A percentile compares a stretch with the other conserved stretches of the same genome.
Evolutionary conservation across 805 yeast genomes (phyloP).

Genomic region (Metschnikowia rubicola): DNA sequence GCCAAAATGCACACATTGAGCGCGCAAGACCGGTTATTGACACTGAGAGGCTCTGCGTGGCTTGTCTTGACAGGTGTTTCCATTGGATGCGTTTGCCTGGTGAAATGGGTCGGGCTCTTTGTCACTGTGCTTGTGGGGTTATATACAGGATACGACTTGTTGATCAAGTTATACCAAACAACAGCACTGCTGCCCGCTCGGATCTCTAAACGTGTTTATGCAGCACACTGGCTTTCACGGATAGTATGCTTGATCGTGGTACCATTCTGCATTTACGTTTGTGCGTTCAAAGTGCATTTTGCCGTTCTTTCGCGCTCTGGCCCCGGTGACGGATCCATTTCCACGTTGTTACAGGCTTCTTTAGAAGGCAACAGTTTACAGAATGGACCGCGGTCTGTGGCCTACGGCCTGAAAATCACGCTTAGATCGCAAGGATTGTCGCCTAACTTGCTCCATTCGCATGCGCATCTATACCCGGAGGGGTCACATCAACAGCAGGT

Average conservation of each 20-base stretch:
- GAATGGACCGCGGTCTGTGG: constrained; percentile 64
- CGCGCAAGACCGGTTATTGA: constrained; percentile 32
- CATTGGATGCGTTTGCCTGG: constrained; percentile 80
- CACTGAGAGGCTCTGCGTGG: constrained; percentile 50
- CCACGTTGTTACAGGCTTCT: constrained; percentile 86
- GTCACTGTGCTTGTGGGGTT: constrained; percentile 59
- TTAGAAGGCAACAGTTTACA: constrained; percentile 63
- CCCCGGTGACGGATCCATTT: constrained; percentile 89
- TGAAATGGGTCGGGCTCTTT: constrained; percentile 82
- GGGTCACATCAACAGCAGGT: constrained; percentile 94
- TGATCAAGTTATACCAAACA: constrained; percentile 40
- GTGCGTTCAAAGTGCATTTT: constrained; percentile 81
- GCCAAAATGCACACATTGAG: constrained; percentile 49
- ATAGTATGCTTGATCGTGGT: constrained; percentile 61
- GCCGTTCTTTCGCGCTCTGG: constrained; percentile 73
- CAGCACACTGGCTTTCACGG: constrained; percentile 71
- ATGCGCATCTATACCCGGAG: constrained; percentile 77
- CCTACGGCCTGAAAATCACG: constrained; percentile 60
- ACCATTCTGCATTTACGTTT: constrained; percentile 67
- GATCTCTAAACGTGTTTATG: constrained; percentile 25
- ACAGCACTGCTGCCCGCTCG: constrained; percentile 3
- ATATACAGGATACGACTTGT: constrained; percentile 53
- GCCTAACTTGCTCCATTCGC: constrained; percentile 83
- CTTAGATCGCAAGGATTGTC: constrained; percentile 68
- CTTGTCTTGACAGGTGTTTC: constrained; percentile 58